Conservation (phyloP, 2,329 filamentous ascomycete species). For the Pyrenophora seminiperda region DNA sequence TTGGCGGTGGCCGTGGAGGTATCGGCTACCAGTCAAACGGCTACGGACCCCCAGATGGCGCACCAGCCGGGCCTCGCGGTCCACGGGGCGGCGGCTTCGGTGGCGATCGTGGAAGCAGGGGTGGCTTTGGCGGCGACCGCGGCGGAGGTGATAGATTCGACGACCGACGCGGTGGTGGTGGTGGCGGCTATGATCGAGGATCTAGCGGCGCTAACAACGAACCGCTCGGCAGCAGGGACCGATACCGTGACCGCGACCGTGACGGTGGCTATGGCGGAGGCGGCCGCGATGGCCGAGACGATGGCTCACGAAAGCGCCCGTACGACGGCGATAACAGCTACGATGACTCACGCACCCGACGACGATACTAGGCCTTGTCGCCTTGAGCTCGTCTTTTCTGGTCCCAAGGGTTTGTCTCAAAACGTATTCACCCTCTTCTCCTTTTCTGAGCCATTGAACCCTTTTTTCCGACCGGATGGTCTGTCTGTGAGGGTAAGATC, state of each 20-base stretch:
- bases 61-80: constrained; percentile 55
- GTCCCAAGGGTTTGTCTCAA: constrained; percentile 50
- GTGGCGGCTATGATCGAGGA: constrained; percentile 42
- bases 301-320: constrained; percentile 51
- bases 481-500: too few relatives aligned
- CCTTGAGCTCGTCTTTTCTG: constrained; percentile 21
- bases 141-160: constrained; percentile 30
- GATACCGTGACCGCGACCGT: constrained; percentile 48
- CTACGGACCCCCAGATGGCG: constrained; percentile 53
- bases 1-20: constrained; percentile 52
- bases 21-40: constrained; percentile 52
- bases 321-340: constrained; percentile 76
- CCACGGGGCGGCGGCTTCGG: constrained; percentile 49
- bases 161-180: constrained; percentile 21
- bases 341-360: constrained; percentile 71
- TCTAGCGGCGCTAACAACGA: constrained; percentile 81
- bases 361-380: constrained; percentile 59
- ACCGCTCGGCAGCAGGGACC: constrained; percentile 68
- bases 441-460: too few relatives aligned
- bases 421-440: too few relatives aligned
- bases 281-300: constrained; percentile 33
- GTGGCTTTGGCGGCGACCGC: constrained; percentile 31
- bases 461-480: too few relatives aligned
- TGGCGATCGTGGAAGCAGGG: constrained; percentile 42
- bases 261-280: constrained; percentile 23